These are phyloP conservation scores for Sistotremastrum niveocremeum DNA, from an alignment of 768 basidiomycete genomes.

Conservation along the genomic window DNA sequence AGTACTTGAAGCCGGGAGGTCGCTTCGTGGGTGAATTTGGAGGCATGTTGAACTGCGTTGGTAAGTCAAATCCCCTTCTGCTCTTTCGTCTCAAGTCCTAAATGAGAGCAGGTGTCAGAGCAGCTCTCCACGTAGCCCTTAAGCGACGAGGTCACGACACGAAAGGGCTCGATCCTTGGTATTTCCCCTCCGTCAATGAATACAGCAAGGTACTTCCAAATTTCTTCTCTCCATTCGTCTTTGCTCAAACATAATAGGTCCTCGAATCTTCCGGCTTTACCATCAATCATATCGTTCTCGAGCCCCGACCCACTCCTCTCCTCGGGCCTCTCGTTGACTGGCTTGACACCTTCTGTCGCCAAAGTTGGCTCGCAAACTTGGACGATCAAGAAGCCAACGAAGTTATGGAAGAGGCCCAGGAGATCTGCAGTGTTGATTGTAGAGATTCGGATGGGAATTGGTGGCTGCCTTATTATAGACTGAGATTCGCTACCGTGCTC, in stretches of 20 bases:
- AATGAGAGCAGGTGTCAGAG: conserved; percentile 38
- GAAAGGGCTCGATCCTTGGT: conserved; percentile 61
- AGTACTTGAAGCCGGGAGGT: conserved; percentile 54
- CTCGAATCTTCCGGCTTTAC: conserved; percentile 44
- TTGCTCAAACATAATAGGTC: conserved; percentile 25
- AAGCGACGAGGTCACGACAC: conserved; percentile 44
- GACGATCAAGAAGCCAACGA: conserved; percentile 38
- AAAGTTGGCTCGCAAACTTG: conserved; percentile 42
- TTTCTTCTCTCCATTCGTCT: neutral
- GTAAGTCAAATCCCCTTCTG: conserved; percentile 20
- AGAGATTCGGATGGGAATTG: conserved; percentile 46
- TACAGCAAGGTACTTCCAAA: conserved; percentile 38
- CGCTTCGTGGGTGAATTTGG: conserved; percentile 69
- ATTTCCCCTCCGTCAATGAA: conserved; percentile 60
- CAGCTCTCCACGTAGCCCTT: conserved; percentile 40
- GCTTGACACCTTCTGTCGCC: conserved; percentile 52
- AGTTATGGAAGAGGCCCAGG: conserved; percentile 50
- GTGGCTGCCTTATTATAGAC: conserved; percentile 59
- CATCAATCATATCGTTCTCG: conserved; percentile 37
- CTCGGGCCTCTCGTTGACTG: conserved; percentile 44
- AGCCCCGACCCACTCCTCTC: conserved; percentile 42
- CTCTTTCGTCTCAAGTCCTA: conserved; percentile 2
- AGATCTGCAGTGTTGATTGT: conserved; percentile 41
- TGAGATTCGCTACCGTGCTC: conserved; percentile 47
- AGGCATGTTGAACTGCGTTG: conserved; percentile 57